phyloP scores from a whole-genome alignment of 495 filamentous ascomycete genomes.

The Penicillium crystallinum region DNA sequence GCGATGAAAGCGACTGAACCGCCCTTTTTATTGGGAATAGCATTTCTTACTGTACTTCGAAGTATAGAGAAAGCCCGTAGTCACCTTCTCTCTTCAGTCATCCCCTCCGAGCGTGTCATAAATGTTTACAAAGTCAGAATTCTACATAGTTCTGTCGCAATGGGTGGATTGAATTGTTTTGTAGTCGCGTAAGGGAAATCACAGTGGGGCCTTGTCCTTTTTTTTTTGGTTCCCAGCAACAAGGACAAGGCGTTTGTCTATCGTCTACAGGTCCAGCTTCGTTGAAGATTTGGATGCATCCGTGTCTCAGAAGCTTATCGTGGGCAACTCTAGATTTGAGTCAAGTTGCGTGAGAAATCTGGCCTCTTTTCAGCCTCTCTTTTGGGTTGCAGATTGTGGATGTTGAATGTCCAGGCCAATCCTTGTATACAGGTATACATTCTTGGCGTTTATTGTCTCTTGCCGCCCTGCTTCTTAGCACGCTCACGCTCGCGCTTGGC shows the following conservation, averaged over 20 bases:
- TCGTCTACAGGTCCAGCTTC: slow-evolving; percentile 25
- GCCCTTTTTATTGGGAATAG: no score
- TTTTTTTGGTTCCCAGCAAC: not conserved
- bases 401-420: slow-evolving; percentile 35
- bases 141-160: slow-evolving; percentile 15
- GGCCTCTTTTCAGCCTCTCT: slow-evolving; percentile 5
- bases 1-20: no score
- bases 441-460: slow-evolving; percentile 30
- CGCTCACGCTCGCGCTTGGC: slow-evolving; percentile 65
- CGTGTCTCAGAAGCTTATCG: slow-evolving; percentile 11
- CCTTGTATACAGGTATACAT: slow-evolving; percentile 16
- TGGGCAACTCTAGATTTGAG: not conserved
- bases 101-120: no score
- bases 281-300: slow-evolving; percentile 28
- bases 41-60: not conserved
- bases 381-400: slow-evolving; percentile 19
- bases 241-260: slow-evolving; percentile 12
- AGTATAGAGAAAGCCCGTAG: not conserved
- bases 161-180: slow-evolving; percentile 15
- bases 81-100: no score
- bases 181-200: slow-evolving; percentile 25
- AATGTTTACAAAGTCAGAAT: not conserved
- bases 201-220: slow-evolving; percentile 1
- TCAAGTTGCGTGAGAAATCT: not conserved
- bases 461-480: slow-evolving; percentile 39